Conservation (phyloP, 768 basidiomycete species). For the Jaapia argillacea region DNA sequence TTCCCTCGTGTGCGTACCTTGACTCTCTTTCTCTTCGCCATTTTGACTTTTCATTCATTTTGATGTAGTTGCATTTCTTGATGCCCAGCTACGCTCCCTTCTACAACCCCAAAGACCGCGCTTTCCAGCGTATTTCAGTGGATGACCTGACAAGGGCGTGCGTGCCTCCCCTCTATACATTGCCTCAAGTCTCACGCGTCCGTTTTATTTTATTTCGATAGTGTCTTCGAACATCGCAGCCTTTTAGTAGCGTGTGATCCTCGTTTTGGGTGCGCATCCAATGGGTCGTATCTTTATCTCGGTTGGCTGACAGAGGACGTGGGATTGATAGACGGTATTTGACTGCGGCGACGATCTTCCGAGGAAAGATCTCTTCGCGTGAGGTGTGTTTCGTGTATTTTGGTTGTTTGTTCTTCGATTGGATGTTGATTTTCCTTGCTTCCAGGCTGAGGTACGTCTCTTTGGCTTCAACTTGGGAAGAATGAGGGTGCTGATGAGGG, state of each 20-base stretch:
- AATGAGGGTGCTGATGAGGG: too few species aligned
- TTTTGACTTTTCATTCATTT: constrained; percentile 46
- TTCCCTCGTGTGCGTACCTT: constrained; percentile 85
- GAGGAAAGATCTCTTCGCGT: constrained; percentile 70
- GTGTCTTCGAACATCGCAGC: constrained; percentile 74
- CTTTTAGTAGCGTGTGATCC: constrained; percentile 80
- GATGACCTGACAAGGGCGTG: constrained; percentile 70
- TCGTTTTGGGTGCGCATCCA: constrained; percentile 46
- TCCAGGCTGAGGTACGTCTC: constrained; percentile 20
- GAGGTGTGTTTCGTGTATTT: constrained; percentile 46
- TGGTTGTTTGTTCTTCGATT: constrained; percentile 12
- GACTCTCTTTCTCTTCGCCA: constrained; percentile 95
- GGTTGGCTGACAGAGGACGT: background rate
- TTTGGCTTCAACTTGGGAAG: too few species aligned
- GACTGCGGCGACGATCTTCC: constrained; percentile 82
- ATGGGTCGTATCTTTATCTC: constrained; percentile 3
- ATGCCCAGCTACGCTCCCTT: constrained; percentile 94
- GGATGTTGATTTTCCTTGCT: constrained; percentile 9
- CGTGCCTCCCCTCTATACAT: constrained; percentile 15
- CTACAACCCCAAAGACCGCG: constrained; percentile 49
- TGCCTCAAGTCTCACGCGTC: background rate
- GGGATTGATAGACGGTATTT: constrained; percentile 57
- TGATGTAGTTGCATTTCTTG: constrained; percentile 81
- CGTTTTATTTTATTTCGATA: constrained; percentile 22
- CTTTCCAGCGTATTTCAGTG: constrained; percentile 52